These are phyloP conservation scores for Rhododendron henanense DNA, from an alignment of 148 eudicot species.

Conservation along the genomic window DNA sequence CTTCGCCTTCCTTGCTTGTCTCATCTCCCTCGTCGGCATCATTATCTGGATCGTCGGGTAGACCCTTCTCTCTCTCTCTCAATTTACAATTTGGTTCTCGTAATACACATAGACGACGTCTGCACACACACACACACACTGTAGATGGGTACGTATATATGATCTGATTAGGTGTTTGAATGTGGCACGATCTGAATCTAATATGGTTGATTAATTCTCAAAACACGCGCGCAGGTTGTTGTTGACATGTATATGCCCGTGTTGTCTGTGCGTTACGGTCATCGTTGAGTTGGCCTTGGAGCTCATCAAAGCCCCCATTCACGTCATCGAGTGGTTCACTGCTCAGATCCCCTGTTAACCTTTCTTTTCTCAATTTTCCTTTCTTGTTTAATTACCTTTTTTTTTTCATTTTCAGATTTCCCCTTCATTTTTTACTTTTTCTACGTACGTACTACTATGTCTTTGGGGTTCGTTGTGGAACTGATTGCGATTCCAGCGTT, in stretches of 20 bases:
- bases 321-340: constrained; percentile 64
- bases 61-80: neutral
- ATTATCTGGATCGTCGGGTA: constrained; percentile 59
- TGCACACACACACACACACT: neutral
- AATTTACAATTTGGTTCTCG: neutral
- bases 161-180: neutral
- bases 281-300: constrained; percentile 56
- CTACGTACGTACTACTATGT: neutral
- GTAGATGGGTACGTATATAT: neutral
- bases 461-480: neutral
- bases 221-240: constrained; percentile 27
- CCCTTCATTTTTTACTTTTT: neutral
- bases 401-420: neutral
- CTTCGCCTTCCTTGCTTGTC: constrained; percentile 43
- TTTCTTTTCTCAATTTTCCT: neutral
- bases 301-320: constrained; percentile 62
- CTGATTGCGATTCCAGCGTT: neutral
- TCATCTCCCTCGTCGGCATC: constrained; percentile 49
- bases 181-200: neutral
- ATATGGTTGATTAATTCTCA: neutral
- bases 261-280: constrained; percentile 64
- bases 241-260: constrained; percentile 62
- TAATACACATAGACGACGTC: neutral
- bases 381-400: neutral
- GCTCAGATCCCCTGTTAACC: constrained; percentile 50